Base-by-base conservation (phyloP, 306 rosid genomes). In the Acacia crassicarpa region DNA sequence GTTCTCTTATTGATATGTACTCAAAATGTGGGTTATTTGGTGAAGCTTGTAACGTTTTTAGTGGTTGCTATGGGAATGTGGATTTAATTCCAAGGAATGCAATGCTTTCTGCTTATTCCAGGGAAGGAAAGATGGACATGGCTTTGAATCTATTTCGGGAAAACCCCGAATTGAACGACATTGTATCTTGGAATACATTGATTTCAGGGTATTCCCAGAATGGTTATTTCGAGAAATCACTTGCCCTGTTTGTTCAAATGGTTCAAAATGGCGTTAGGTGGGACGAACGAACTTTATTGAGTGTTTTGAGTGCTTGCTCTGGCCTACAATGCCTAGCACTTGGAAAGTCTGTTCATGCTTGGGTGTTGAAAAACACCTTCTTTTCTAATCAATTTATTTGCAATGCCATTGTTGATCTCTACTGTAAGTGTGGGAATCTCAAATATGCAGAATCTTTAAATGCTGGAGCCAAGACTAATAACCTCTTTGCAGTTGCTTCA, bases 131-230 rank as follows among this genome's bases (percentile, higher is more conserved):
- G 73, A 81, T 91, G 89, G 89, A 83, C 58, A 82, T 89, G 91
- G 97, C 94, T 78, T 59, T 82, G 58, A 66, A 87, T 84, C 61
- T 93, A 16, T 93, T 93, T 81, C 73, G 80, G 87, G 81, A 71
- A 79, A 78, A 88, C 35, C 67, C 84, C 0, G 90, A 90, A 73
- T 48, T 73, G 23, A 93, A 89, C 46, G 93, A 93, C 67, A 49
- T 16, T 15, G 91, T 90, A 22, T 92, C 98, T 45, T 93, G 98
- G 97, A 93, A 93, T 81, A 91, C 98, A 6, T 46, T 93, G 88
- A 88, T 93, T 84, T 85, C 91, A 1, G 98, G 98, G 72, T 89
- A 82, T 83, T 82, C 80, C 2, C 97, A 93, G 58, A 87, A 86
- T 83, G 91, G 91, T 71, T 86, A 58, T 72, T 80, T 75, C 83